Conservation (phyloP, 2,329 filamentous ascomycete genomes). For the Fusarium fujikuroi region DNA sequence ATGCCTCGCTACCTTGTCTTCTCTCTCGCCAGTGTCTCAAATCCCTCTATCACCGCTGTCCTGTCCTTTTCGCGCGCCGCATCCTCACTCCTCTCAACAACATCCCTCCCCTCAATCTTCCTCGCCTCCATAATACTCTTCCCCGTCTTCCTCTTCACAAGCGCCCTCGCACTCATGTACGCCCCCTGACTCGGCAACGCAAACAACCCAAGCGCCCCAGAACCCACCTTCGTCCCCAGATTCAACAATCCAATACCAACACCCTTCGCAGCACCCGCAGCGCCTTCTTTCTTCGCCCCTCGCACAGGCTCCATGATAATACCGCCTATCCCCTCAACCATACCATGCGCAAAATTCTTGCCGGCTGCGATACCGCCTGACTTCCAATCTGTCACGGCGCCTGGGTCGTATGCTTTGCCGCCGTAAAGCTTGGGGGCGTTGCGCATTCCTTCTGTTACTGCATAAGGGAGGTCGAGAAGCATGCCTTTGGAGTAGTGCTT, state of each 20-base stretch:
- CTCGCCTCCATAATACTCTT: background rate
- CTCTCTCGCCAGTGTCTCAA: rapidly evolving
- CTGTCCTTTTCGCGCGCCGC: rapidly evolving
- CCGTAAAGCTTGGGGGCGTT: slow-evolving; percentile 29
- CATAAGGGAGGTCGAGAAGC: slow-evolving; percentile 26
- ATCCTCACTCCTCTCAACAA: background rate
- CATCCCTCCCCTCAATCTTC: background rate
- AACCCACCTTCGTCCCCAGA: background rate
- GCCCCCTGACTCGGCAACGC: background rate
- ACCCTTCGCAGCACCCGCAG: slow-evolving; percentile 14
- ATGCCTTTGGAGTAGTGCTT: slow-evolving; percentile 27
- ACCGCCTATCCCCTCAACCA: slow-evolving; percentile 16
- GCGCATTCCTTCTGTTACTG: slow-evolving; percentile 34
- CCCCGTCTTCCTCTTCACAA: background rate
- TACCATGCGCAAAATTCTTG: slow-evolving; percentile 13
- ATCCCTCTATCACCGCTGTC: rapidly evolving
- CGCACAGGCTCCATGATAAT: slow-evolving; percentile 17
- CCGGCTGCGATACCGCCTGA: slow-evolving; percentile 8
- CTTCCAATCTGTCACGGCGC: slow-evolving; percentile 14
- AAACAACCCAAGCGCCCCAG: background rate
- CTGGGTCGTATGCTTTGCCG: slow-evolving; percentile 10
- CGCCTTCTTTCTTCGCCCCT: slow-evolving; percentile 3
- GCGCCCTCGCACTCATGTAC: slow-evolving; percentile 2
- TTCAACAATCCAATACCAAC: slow-evolving; percentile 14
- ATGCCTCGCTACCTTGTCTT: too few relatives aligned